Conservation (phyloP, 2,329 filamentous ascomycete species). For the Daldinia eschscholtzii region DNA sequence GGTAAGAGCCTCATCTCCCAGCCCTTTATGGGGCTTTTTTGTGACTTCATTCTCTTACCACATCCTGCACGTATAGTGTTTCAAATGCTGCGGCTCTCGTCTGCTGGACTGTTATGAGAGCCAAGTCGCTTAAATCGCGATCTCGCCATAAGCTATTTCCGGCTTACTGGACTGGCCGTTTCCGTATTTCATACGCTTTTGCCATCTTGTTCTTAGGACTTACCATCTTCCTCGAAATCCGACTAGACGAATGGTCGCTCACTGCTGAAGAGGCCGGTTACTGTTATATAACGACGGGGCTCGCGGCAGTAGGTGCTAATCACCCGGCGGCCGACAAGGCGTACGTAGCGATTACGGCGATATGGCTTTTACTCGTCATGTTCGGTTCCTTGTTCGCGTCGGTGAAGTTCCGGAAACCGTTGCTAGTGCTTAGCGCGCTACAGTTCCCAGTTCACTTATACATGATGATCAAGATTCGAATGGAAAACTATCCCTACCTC, state of each 20-base stretch:
- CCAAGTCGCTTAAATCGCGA: slow-evolving; percentile 32
- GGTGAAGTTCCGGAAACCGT: slow-evolving; percentile 26
- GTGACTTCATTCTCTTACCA: slow-evolving; percentile 14
- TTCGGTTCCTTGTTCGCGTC: slow-evolving; percentile 32
- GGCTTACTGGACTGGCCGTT: slow-evolving; percentile 41
- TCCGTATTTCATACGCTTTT: slow-evolving; percentile 50
- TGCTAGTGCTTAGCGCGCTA: slow-evolving; percentile 35
- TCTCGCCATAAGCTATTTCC: slow-evolving; percentile 19
- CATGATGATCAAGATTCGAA: slow-evolving; percentile 42
- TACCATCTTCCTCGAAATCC: slow-evolving; percentile 49
- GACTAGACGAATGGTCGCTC: slow-evolving; percentile 47
- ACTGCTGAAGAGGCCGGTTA: slow-evolving; percentile 43
- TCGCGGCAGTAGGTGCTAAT: slow-evolving; percentile 32
- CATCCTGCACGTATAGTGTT: slow-evolving; percentile 35
- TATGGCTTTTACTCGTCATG: slow-evolving; percentile 36
- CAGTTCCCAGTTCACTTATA: slow-evolving; percentile 44
- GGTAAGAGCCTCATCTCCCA: slow-evolving; percentile 36
- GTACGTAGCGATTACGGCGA: slow-evolving; percentile 39
- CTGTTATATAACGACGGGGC: slow-evolving; percentile 48
- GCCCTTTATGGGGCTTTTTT: not conserved
- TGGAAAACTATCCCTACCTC: slow-evolving; percentile 37
- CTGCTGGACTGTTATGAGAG: slow-evolving; percentile 50
- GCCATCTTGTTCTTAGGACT: slow-evolving; percentile 48
- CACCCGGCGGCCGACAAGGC: slow-evolving; percentile 49
- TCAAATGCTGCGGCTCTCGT: slow-evolving; percentile 52